A percentile compares a stretch with the other conserved stretches of the same genome.
Evolutionary conservation across 1,284 basidiomycete species (phyloP).

Genomic region (Acaromyces ingoldii): DNA sequence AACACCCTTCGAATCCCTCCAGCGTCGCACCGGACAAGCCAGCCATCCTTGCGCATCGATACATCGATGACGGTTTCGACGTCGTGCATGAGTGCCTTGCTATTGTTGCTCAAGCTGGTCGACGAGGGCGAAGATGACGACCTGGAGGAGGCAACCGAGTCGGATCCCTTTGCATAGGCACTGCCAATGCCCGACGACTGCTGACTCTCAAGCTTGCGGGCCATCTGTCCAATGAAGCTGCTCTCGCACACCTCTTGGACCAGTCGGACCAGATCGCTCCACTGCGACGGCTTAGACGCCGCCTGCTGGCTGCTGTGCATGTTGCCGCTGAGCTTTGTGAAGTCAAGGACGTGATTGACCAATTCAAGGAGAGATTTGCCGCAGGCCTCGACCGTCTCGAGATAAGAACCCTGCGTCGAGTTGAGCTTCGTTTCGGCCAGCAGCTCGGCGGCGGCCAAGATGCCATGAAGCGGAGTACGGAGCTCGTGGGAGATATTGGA

Average conservation of each 20-base stretch:
- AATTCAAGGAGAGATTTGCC: constrained; percentile 57
- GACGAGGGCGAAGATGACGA: no score
- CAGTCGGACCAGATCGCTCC: constrained; percentile 70
- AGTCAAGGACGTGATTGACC: constrained; percentile 94
- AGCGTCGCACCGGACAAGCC: constrained; percentile 82
- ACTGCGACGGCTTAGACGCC: constrained; percentile 17
- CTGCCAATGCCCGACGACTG: constrained; percentile 68
- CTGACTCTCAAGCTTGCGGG: constrained; percentile 58
- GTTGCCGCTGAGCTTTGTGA: constrained; percentile 81
- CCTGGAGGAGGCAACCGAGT: no score
- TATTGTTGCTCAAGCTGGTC: no score
- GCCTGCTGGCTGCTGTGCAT: constrained; percentile 52
- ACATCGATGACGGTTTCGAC: constrained; percentile 88
- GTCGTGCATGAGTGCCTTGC: no score
- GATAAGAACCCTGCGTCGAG: constrained; percentile 75
- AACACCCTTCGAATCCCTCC: constrained; percentile 84
- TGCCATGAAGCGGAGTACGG: constrained; percentile 54
- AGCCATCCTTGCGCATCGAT: constrained; percentile 68
- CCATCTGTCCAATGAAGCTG: constrained; percentile 87
- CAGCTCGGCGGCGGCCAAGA: constrained; percentile 82
- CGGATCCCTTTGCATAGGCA: constrained; percentile 64
- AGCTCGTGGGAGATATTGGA: constrained; percentile 90
- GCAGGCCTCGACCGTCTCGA: constrained; percentile 62
- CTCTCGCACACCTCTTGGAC: constrained; percentile 94
- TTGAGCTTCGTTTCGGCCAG: constrained; percentile 75